phyloP scores from a whole-genome alignment of 345 rosid genomes.

The Melastoma malabathricum region DNA sequence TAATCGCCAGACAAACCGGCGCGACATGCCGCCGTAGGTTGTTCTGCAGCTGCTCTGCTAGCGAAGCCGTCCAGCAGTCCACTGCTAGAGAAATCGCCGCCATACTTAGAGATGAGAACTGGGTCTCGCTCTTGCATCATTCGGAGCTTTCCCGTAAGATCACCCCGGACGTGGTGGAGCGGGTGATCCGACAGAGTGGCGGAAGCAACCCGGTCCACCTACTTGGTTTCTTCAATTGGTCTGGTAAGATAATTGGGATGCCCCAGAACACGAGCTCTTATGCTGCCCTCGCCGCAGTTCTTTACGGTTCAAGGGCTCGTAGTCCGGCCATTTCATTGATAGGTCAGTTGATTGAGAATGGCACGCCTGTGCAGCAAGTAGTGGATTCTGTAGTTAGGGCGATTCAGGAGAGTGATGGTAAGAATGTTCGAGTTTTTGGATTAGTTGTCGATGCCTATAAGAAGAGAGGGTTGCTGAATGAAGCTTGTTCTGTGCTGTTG shows the following conservation, averaged over 20 bases:
- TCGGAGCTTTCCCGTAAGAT: constrained; percentile 24
- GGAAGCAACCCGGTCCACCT: constrained; percentile 43
- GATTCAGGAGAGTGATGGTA: constrained; percentile 17
- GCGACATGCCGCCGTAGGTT: no score
- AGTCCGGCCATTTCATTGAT: constrained; percentile 25
- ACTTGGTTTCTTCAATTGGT: constrained; percentile 52
- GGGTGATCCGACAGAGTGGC: constrained; percentile 31
- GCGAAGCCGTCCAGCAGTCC: no score
- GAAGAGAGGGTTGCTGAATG: constrained; percentile 36
- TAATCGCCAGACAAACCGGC: no score
- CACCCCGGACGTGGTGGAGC: constrained; percentile 48
- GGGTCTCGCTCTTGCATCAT: constrained; percentile 34
- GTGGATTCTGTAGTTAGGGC: constrained; percentile 35
- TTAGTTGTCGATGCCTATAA: constrained; percentile 42
- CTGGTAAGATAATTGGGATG: constrained; percentile 17
- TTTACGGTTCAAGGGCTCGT: constrained; percentile 37
- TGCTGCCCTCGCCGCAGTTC: constrained; percentile 32
- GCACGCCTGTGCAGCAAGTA: constrained; percentile 30
- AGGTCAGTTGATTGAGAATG: constrained; percentile 28
- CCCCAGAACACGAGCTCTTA: constrained; percentile 38
- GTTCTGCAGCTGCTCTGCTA: no score
- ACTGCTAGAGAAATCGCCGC: constrained; percentile 26
- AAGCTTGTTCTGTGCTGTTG: constrained; percentile 34
- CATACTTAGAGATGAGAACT: constrained; percentile 30
- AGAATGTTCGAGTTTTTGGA: constrained; percentile 22